A percentile compares a stretch with the other conserved stretches of the same genome.
Conservation (phyloP, 306 rosid species). For the Trifolium subterraneum region DNA sequence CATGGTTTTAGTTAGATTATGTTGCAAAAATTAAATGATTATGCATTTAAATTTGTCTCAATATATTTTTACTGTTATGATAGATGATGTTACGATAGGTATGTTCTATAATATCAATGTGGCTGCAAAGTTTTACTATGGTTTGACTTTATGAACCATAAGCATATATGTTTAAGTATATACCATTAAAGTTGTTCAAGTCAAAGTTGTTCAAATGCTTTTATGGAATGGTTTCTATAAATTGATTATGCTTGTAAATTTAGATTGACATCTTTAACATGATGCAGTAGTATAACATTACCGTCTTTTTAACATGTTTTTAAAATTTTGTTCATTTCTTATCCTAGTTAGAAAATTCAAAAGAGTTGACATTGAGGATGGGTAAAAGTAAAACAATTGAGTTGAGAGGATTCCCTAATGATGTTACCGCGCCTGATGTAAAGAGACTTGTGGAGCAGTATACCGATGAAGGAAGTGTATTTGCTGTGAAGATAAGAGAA, state of each 20-base stretch:
- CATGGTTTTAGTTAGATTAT: too few relatives aligned
- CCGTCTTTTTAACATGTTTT: neutral
- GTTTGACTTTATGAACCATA: slow-evolving; percentile 25
- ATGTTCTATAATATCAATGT: too few relatives aligned
- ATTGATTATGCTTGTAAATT: too few relatives aligned
- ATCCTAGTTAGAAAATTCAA: neutral
- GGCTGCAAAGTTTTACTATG: too few relatives aligned
- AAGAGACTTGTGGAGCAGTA: slow-evolving; percentile 52
- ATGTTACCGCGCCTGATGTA: slow-evolving; percentile 34
- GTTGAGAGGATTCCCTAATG: slow-evolving; percentile 65
- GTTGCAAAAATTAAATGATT: too few relatives aligned
- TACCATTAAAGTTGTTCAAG: too few relatives aligned
- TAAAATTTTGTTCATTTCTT: neutral
- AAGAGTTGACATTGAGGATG: neutral
- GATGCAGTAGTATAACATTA: neutral
- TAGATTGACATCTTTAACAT: neutral
- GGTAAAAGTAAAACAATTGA: slow-evolving; percentile 50
- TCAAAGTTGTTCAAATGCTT: too few relatives aligned
- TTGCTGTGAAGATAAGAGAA: slow-evolving; percentile 54
- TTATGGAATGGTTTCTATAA: too few relatives aligned
- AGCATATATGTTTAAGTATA: too few relatives aligned
- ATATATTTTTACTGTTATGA: too few relatives aligned
- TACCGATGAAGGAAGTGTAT: slow-evolving; percentile 64
- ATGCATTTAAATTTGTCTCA: neutral
- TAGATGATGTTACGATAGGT: too few relatives aligned